A percentile compares a stretch with the other conserved stretches of the same genome.
phyloP scores from a whole-genome alignment of 2,329 filamentous ascomycete species.

The Allantophomopsis lycopodina region DNA sequence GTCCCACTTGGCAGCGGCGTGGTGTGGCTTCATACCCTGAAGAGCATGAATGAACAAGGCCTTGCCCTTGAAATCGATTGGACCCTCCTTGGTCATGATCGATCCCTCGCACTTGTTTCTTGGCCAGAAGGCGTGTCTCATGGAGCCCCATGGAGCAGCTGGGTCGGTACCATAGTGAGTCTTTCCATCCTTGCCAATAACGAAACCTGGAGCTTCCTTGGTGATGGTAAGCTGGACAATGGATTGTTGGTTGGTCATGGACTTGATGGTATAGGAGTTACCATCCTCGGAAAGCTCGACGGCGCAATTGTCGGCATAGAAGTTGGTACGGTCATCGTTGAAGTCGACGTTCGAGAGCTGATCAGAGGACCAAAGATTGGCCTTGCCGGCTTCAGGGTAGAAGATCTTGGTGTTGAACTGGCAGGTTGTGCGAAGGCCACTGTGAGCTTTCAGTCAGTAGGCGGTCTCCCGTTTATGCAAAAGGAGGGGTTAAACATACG shows the following conservation, averaged over 20 bases:
- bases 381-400: constrained; percentile 57
- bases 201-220: constrained; percentile 65
- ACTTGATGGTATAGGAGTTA: constrained; percentile 77
- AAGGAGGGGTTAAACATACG: constrained; percentile 39
- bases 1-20: constrained; percentile 85
- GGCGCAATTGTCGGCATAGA: constrained; percentile 77
- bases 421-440: constrained; percentile 76
- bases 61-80: constrained; percentile 68
- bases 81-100: constrained; percentile 70
- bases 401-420: constrained; percentile 96
- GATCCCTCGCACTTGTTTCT: constrained; percentile 69
- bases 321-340: constrained; percentile 68
- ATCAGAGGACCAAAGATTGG: constrained; percentile 73
- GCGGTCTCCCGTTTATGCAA: constrained; percentile 4
- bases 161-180: constrained; percentile 80
- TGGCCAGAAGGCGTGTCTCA: constrained; percentile 93
- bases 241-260: constrained; percentile 64
- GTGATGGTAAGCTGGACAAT: constrained; percentile 80
- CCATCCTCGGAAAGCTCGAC: constrained; percentile 79
- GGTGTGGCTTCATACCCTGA: constrained; percentile 98
- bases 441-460: constrained; percentile 23
- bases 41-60: constrained; percentile 74
- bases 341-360: constrained; percentile 69
- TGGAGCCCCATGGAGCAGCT: constrained; percentile 75
- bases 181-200: constrained; percentile 72